Percentiles rank a stretch among this genome's conserved stretches.
Evolutionary conservation across 495 filamentous ascomycete genomes (phyloP).

Genomic region (Xylaria intraflava): DNA sequence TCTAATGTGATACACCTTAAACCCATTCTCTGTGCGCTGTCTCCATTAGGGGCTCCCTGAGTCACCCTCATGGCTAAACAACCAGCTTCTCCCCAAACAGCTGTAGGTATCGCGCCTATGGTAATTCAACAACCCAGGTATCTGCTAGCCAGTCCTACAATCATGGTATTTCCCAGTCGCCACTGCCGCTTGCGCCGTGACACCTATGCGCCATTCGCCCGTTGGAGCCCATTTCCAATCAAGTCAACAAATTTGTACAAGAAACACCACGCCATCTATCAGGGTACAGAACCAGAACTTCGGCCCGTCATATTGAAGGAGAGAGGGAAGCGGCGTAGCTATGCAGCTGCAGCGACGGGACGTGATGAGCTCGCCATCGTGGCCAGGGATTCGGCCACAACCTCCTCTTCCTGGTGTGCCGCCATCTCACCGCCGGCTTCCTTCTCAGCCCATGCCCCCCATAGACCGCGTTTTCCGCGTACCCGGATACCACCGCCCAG

Average conservation of each 20-base stretch:
- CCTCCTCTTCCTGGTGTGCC: constrained; percentile 27
- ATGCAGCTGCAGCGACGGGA: constrained; percentile 29
- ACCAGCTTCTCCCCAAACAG: background rate
- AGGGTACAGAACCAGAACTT: background rate
- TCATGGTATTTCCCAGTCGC: constrained; percentile 27
- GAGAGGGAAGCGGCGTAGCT: constrained; percentile 3
- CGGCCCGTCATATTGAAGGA: background rate
- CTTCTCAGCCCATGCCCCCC: constrained; percentile 92
- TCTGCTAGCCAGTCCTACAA: constrained; percentile 15
- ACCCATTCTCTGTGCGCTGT: background rate
- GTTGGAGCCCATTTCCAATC: constrained; percentile 19
- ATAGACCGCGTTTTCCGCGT: constrained; percentile 80
- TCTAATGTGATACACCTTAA: background rate
- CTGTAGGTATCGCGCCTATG: constrained; percentile 9
- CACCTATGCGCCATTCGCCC: constrained; percentile 21
- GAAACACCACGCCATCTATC: constrained; percentile 22
- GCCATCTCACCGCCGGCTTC: constrained; percentile 57
- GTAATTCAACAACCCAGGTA: constrained; percentile 22
- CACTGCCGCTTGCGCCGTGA: constrained; percentile 19
- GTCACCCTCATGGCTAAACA: constrained; percentile 2
- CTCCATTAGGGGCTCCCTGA: background rate
- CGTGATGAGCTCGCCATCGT: constrained; percentile 29
- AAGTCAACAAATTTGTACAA: constrained; percentile 29
- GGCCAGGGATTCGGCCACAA: constrained; percentile 24
- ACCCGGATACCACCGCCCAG: constrained; percentile 75